Percentiles rank a stretch among this genome's conserved stretches.
These are phyloP conservation scores for Aspergillus caelatus DNA, from an alignment of 2,329 filamentous ascomycete genomes.

Conservation along the genomic window DNA sequence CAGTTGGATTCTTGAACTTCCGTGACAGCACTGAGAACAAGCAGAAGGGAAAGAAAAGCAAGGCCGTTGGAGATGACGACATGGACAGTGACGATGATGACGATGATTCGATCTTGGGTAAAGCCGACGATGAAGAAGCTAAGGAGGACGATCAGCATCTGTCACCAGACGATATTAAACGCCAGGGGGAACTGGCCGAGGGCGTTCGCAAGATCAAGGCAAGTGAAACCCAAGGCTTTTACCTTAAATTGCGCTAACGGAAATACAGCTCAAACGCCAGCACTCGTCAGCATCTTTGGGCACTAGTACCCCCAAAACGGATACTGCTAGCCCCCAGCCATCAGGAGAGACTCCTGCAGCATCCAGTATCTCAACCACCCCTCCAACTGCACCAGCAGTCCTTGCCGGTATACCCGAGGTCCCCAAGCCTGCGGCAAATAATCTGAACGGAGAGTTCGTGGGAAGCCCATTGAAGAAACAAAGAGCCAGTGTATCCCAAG, in stretches of 20 bases:
- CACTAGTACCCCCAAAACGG: slow-evolving; percentile 32
- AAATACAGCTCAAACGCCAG: slow-evolving; percentile 63
- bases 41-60: slow-evolving; percentile 64
- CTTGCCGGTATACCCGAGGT: slow-evolving; percentile 24
- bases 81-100: slow-evolving; percentile 79
- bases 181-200: slow-evolving; percentile 64
- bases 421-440: slow-evolving; percentile 24
- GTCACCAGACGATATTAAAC: slow-evolving; percentile 63
- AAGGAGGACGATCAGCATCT: slow-evolving; percentile 52
- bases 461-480: slow-evolving; percentile 53
- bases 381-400: slow-evolving; percentile 31
- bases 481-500: slow-evolving; percentile 47
- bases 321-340: slow-evolving; percentile 41
- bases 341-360: slow-evolving; percentile 40
- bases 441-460: slow-evolving; percentile 40
- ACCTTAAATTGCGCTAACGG: background rate
- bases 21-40: slow-evolving; percentile 64
- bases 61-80: slow-evolving; percentile 54
- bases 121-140: slow-evolving; percentile 63
- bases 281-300: slow-evolving; percentile 62
- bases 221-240: slow-evolving; percentile 25
- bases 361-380: slow-evolving; percentile 38
- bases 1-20: slow-evolving; percentile 87
- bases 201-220: slow-evolving; percentile 69
- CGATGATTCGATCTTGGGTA: slow-evolving; percentile 63